Conservation (phyloP, 2,329 filamentous ascomycete genomes). For the Ambrosiella beaveri region DNA sequence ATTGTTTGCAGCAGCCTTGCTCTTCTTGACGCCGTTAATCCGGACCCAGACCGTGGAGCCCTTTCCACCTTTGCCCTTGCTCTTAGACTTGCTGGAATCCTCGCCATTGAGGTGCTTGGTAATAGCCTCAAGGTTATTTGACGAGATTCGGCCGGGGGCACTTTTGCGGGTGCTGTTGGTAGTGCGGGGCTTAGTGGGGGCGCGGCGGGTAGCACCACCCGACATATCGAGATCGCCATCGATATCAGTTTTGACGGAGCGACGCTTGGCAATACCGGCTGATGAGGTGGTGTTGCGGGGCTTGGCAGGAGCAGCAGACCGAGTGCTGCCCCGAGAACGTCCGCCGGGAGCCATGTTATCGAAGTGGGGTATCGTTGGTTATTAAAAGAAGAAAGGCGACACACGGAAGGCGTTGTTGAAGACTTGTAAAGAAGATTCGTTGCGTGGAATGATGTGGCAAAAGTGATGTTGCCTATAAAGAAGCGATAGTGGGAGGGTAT, state of each 20-base stretch:
- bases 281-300: constrained; percentile 14
- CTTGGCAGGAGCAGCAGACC: constrained; percentile 9
- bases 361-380: constrained; percentile 7
- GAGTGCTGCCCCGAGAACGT: constrained; percentile 11
- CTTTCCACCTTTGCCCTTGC: constrained; percentile 7
- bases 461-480: too few species aligned
- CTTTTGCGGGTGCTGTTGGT: constrained; percentile 16
- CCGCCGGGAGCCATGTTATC: constrained; percentile 11
- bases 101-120: constrained; percentile 26
- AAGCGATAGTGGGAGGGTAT: too few species aligned
- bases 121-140: constrained; percentile 27
- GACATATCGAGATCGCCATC: constrained; percentile 47
- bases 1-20: constrained; percentile 48
- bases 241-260: constrained; percentile 27
- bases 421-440: too few species aligned
- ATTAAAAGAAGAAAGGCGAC: neutral
- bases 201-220: constrained; percentile 20
- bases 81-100: constrained; percentile 18
- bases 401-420: too few species aligned
- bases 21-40: constrained; percentile 47
- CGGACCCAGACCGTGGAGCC: constrained; percentile 20
- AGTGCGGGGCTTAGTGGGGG: constrained; percentile 16
- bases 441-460: too few species aligned
- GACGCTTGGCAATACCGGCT: constrained; percentile 36
- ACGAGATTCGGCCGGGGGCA: constrained; percentile 14